Conservation (phyloP, 208 protist species). For the Leishmania turanica region DNA sequence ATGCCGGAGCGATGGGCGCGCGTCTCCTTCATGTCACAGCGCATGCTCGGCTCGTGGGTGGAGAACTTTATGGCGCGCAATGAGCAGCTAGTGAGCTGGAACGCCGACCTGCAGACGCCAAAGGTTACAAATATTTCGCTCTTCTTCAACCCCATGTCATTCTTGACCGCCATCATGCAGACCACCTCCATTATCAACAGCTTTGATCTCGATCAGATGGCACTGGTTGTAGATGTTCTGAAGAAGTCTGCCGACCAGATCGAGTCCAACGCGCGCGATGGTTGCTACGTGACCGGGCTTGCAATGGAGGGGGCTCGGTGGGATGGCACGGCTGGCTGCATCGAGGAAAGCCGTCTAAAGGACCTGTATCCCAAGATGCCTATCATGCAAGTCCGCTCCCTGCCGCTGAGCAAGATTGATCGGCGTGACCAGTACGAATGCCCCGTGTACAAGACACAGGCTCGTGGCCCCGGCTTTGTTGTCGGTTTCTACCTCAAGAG, state of each 20-base stretch:
- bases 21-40: constrained; percentile 97
- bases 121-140: constrained; percentile 95
- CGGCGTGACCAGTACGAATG: constrained; percentile 96
- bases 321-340: constrained; percentile 87
- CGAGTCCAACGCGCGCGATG: constrained; percentile 95
- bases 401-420: constrained; percentile 93
- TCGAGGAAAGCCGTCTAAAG: constrained; percentile 96
- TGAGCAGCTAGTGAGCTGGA: constrained; percentile 96
- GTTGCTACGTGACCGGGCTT: constrained; percentile 97
- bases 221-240: constrained; percentile 93
- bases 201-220: constrained; percentile 97
- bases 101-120: constrained; percentile 91
- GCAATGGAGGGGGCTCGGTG: constrained; percentile 98
- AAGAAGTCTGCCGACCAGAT: constrained; percentile 97
- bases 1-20: constrained; percentile 95
- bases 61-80: constrained; percentile 95
- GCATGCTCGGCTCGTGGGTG: constrained; percentile 95
- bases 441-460: constrained; percentile 98
- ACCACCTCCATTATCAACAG: constrained; percentile 97
- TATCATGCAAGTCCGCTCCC: constrained; percentile 93
- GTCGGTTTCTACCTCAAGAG: constrained; percentile 96
- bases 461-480: constrained; percentile 95
- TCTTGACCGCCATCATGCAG: constrained; percentile 99
- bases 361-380: constrained; percentile 95
- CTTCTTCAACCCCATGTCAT: constrained; percentile 99